Base-by-base conservation (phyloP, 768 basidiomycete genomes). In the Hypholoma fasciculare region DNA sequence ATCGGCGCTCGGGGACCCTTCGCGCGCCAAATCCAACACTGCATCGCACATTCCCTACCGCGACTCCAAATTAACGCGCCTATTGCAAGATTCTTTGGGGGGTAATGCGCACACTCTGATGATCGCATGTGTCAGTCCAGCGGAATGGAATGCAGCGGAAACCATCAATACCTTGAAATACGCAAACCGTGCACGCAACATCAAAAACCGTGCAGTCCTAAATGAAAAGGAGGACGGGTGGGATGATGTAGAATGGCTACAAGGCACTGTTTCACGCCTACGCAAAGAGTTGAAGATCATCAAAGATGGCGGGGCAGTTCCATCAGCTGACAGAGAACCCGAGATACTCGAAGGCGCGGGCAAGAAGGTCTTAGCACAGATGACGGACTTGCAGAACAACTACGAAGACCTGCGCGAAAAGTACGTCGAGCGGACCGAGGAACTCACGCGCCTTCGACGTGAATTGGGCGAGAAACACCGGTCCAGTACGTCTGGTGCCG, bases 51-150 rank as follows among this genome's bases (percentile, higher is more conserved):
- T 99, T 57, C 97, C 97, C 11, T 99, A 99, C 72, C 94, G 97
- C 50, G 97, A 98, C 74, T 98, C 96, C 12, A 99, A 98, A 72
- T 89, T 98, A 65, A 98, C 96, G 4, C 90, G 96, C 38, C 83
- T 97, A 47, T 78, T 97, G 3, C 94, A 97, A 87, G 96, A 98
- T 71, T 96, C 94, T 9, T 84, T 99, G 11, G 97, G 97, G 38
- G 97, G 97, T 46, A 99, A 98, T 74, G 90, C 96, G 1, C 92
- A 96, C 66, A 98, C 97, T 11, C 87, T 98, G 64, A 99, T 99
- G 97, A 94, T 99, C 61, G 97, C 97, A 16, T 99, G 96, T 71
- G 92, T 97, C 60, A 96, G 94, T 65, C 90, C 94, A 13, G 92
- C 94, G 1, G 97, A 99, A 73, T 96, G 87, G 86, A 99, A 99